Evolutionary conservation across 1,284 basidiomycete genomes (phyloP), one percentile per base, ranked within the genome.

Genomic region (Trichosporon ovoides): DNA sequence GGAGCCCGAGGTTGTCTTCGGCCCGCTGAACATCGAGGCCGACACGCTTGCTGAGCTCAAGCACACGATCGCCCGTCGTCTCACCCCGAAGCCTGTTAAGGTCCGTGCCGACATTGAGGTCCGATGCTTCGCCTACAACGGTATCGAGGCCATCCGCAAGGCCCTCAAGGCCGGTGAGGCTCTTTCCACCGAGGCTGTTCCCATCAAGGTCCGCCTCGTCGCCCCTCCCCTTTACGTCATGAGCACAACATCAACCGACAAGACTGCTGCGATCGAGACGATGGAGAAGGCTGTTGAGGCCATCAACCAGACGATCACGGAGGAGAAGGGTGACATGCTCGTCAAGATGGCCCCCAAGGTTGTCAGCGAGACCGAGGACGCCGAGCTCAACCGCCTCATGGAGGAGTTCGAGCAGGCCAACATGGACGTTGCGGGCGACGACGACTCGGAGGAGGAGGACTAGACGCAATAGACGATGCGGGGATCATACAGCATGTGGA

Each of bases 291-390:
- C 95, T 0, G 91, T 98, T 62, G 91, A 93, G 70, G 83, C 85
- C 19, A 98, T 99, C 68, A 89, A 90, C 61, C 81, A 81, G 63
- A 85, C 85, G 28, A 96, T 99, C 63, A 86, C 89, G 71, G 81
- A 84, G 61, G 84, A 88, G 69, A 91, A 91, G 36, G 96, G 96
- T 3, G 84, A 85, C 53, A 81, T 97, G 62, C 82, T 89, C 28
- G 87, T 99, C 56, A 98, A 98, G 83, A 98, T 98, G 94, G 91
- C 85, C 90, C 93, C 93, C 66, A 97, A 96, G 82, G 91, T 92
- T 11, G 88, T 97, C 52, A 91, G 89, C n/a, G 94, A 96, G 76
- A 91, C 89, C 7, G 94, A 97, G 77, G 94, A 97, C 76, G 87
- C 91, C 65, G 93, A 96, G 75, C 84, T 97, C 66, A 91, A 91